These are phyloP conservation scores for Yamadazyma kitorensis DNA, from an alignment of 805 yeast species.

Conservation along the genomic window DNA sequence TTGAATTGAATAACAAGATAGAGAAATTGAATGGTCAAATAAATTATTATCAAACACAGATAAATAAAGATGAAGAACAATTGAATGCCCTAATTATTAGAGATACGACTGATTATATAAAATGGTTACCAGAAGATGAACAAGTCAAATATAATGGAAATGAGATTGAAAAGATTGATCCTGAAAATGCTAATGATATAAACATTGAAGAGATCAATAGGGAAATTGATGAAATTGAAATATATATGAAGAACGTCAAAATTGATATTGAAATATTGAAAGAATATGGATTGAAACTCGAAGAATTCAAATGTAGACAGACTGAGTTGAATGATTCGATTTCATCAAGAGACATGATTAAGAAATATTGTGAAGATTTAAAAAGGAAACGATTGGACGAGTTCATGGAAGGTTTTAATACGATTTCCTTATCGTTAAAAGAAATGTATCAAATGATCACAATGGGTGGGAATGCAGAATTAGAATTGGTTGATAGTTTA, in stretches of 20 bases:
- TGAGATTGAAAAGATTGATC: constrained; percentile 42
- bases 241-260: constrained; percentile 50
- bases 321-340: constrained; percentile 69
- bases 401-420: constrained; percentile 88
- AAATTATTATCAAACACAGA: constrained; percentile 32
- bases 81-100: constrained; percentile 47
- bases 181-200: constrained; percentile 48
- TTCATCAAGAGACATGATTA: constrained; percentile 58
- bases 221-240: constrained; percentile 55
- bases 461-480: constrained; percentile 98
- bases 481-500: constrained; percentile 89
- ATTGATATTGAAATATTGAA: constrained; percentile 73
- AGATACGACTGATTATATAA: constrained; percentile 50
- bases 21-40: constrained; percentile 63
- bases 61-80: constrained; percentile 38
- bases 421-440: constrained; percentile 82
- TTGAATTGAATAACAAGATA: constrained; percentile 61
- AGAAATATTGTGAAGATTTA: constrained; percentile 61
- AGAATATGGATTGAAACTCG: constrained; percentile 68
- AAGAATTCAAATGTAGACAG: constrained; percentile 63
- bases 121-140: constrained; percentile 48
- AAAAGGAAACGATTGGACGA: constrained; percentile 77
- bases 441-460: constrained; percentile 99
- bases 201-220: constrained; percentile 48
- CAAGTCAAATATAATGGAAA: constrained; percentile 32